Evolutionary conservation across 106 monocot genomes (phyloP), one percentile per base, ranked within the genome.

Genomic region (Posidonia australis): DNA sequence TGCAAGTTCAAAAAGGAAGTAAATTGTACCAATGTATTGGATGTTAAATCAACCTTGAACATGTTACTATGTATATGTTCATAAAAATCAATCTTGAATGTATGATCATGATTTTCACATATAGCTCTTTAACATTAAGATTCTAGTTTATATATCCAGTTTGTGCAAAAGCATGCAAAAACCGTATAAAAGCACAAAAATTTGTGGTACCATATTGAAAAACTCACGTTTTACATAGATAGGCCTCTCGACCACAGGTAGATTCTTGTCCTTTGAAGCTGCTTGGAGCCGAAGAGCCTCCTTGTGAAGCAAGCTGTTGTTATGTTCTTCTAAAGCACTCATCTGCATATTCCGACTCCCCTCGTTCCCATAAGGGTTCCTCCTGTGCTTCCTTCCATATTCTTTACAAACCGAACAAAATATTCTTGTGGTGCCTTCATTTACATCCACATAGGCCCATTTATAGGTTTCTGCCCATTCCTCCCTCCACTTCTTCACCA

Each of bases 321-420:
- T 98, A 54, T 98, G 98, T 43, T 98, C 98, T 65, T 98, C 98
- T 48, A 98, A 66, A 29, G 98, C 98, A 64, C 98, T 98, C 98
- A 98, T 98, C 67, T 98, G 98, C 98, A 98, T 98, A 58, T 98
- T 98, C 70, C 87, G 80, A 76, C 98, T 98, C n/a, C 98, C 98
- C 69, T 98, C 98, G 53, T 98, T 98, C 59, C 98, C 98, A 67
- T 98, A 98, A 5, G 98, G 98, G 27, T 98, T 98, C 72, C 98
- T 68, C 64, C 91, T 78, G 60, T 98, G 98, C 69, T 98, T 98
- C 65, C 98, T 82, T 13, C 98, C 98, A 76, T 98, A 91, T 63
- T 98, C 91, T 46, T 77, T 84, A 67, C 98, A 98, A 20, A 98
- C 77, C 1, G 98, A 91, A 62, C 98, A 98, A 63, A 91, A 98